phyloP scores from a whole-genome alignment of 768 basidiomycete genomes.

The Hemileccinum rubropunctum region DNA sequence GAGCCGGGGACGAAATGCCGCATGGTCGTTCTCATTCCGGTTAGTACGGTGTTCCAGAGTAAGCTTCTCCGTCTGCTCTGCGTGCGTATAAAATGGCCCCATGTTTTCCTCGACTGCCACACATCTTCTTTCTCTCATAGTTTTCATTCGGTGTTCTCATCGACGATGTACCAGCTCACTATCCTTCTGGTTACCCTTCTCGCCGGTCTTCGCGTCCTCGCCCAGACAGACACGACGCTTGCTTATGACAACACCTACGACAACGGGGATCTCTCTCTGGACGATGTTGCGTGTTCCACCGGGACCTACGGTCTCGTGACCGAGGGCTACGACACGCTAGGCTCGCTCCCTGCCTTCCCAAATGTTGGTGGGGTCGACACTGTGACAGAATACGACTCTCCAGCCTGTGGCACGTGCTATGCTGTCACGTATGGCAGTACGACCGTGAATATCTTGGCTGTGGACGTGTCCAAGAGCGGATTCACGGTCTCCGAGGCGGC shows the following conservation, averaged over 20 bases:
- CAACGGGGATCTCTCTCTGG: constrained; percentile 24
- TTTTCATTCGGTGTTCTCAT: not conserved
- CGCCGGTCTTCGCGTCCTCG: constrained; percentile 15
- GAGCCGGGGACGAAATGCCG: too few species aligned
- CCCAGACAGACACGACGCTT: constrained; percentile 26
- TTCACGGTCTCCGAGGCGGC: too few species aligned
- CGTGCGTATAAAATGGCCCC: not conserved
- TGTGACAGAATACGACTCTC: too few species aligned
- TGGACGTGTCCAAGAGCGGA: too few species aligned
- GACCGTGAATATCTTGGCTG: too few species aligned
- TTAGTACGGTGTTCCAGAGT: too few species aligned
- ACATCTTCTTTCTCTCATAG: not conserved
- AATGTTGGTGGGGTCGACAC: too few species aligned
- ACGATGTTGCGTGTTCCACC: constrained; percentile 36
- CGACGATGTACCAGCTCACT: constrained; percentile 27
- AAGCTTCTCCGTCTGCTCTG: too few species aligned
- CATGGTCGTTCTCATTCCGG: too few species aligned
- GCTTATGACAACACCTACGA: constrained; percentile 39
- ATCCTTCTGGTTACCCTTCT: constrained; percentile 9
- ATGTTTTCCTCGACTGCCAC: not conserved
- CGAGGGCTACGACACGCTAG: constrained; percentile 35
- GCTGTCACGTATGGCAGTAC: too few species aligned
- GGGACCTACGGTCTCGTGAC: constrained; percentile 36
- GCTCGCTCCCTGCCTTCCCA: constrained; percentile 28
- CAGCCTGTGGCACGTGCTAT: too few species aligned